Percentiles rank a stretch among this genome's conserved stretches.
Evolutionary conservation across 164 flowering plant species (phyloP).

Genomic region (Macadamia tetraphylla): DNA sequence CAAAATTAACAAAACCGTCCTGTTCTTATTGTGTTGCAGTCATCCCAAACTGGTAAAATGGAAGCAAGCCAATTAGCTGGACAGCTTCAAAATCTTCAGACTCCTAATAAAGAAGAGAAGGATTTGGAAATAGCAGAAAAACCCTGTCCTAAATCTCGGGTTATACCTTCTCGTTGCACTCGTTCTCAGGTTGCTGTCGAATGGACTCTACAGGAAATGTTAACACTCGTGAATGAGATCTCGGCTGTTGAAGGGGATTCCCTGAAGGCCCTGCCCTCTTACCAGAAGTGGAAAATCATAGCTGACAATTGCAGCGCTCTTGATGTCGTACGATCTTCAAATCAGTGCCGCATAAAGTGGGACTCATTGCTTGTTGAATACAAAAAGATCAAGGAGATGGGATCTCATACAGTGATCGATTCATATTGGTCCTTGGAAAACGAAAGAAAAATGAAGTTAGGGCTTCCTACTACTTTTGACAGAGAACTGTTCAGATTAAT

Average conservation of each 20-base stretch:
- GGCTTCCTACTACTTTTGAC: constrained; percentile 42
- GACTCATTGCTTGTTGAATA: constrained; percentile 41
- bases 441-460: constrained; percentile 28
- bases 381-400: constrained; percentile 41
- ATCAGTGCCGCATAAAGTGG: constrained; percentile 64
- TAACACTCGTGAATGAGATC: constrained; percentile 49
- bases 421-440: constrained; percentile 42
- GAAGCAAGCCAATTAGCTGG: background rate
- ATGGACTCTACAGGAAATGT: constrained; percentile 38
- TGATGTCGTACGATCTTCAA: constrained; percentile 33
- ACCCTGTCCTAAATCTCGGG: background rate
- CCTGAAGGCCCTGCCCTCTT: constrained; percentile 34
- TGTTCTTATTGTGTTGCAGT: background rate
- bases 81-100: constrained; percentile 8
- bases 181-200: constrained; percentile 53
- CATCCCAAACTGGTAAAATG: constrained; percentile 1
- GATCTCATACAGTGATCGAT: constrained; percentile 11
- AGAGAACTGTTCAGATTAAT: constrained; percentile 37
- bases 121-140: background rate
- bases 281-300: constrained; percentile 60
- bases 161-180: constrained; percentile 25
- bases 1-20: background rate
- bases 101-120: constrained; percentile 6
- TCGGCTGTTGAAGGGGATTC: constrained; percentile 46
- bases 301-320: constrained; percentile 42